A percentile compares a stretch with the other conserved stretches of the same genome.
Evolutionary conservation across 352 stramenopile species (phyloP).

Genomic region (Globisporangium megalacanthum): DNA sequence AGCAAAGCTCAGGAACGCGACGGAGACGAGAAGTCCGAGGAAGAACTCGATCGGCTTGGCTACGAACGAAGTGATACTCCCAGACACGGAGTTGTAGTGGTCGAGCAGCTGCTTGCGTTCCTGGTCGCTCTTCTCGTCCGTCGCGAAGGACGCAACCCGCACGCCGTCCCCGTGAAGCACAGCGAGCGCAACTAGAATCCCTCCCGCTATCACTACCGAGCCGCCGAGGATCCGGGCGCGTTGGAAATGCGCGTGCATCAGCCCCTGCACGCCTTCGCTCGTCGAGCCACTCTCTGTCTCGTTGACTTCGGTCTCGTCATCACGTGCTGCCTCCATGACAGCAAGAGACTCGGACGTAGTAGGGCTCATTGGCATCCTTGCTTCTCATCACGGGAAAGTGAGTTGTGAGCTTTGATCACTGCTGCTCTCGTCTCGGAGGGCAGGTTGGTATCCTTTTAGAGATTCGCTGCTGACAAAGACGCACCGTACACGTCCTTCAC

Average conservation of each 20-base stretch:
- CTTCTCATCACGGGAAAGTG: too few relatives aligned
- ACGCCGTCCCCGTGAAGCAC: neutral
- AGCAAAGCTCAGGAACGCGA: conserved; percentile 1
- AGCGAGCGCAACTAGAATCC: neutral
- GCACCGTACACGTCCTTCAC: too few relatives aligned
- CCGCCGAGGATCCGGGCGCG: conserved; percentile 1
- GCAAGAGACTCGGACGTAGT: too few relatives aligned
- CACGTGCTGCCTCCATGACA: too few relatives aligned
- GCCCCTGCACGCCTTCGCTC: too few relatives aligned
- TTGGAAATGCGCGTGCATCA: conserved; percentile 1
- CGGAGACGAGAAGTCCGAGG: neutral
- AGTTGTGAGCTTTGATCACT: too few relatives aligned
- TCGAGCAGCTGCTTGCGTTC: conserved; percentile 6
- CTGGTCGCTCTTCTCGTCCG: neutral
- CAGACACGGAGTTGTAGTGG: conserved; percentile 9
- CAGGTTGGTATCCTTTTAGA: too few relatives aligned
- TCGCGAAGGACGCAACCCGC: neutral
- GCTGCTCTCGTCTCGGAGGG: too few relatives aligned
- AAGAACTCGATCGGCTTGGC: conserved; percentile 8
- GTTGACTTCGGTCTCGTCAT: too few relatives aligned
- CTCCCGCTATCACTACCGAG: neutral
- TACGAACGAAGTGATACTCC: conserved; percentile 1
- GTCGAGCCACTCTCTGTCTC: too few relatives aligned
- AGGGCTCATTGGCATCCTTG: too few relatives aligned
- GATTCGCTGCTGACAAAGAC: too few relatives aligned